Base-by-base conservation (phyloP, 2,329 filamentous ascomycete genomes). In the Xylariaceae sp. region DNA sequence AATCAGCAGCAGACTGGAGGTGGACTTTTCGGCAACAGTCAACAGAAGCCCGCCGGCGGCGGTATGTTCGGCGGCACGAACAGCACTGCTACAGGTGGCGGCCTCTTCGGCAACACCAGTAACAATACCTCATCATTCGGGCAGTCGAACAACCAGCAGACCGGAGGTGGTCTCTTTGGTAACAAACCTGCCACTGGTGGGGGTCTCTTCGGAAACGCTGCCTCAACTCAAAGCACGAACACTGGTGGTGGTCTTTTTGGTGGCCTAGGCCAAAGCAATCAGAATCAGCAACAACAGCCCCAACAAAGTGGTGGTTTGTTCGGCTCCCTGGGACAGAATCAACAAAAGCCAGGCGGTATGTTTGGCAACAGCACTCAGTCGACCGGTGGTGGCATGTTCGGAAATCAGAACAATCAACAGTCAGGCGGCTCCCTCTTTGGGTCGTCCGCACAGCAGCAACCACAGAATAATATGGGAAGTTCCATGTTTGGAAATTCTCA, bases 401-500 rank as follows among this genome's bases (percentile, higher is more conserved):
- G 76, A 2, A 59, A 53, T 35, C 68, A 66, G 41, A 67, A 61
- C 41, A 68, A 63, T 50, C 71, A 78, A 50, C 69, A 68, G 33
- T 63, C 68, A 38, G 43, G 56, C 11, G 64, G 65, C 3, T 26
- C 22, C 6, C 31, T 77, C 12, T 79, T 79, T 41, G 73, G 73
- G 11, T 58, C 56, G 41, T 65, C 63, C 33, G 65, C 65, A 40
- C 67, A 73, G 33, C 73, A 78, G 41, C 77, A 77, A 43, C 65
- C 67, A 24, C 72, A 74, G 48, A 61, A 62, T n/a, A 62, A 58
- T 17, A 57, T 72, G 37, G 72, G 76, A 17, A 67, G 65, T 44
- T 85, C 83, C 0, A 57, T 87, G 3, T 78, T 88, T 37, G 78
- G 79, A 16, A 71, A 63, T 45, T 72, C 73, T 1, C 66, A 67